A percentile compares a stretch with the other conserved stretches of the same genome.
Conservation (phyloP, 2,329 filamentous ascomycete species). For the Colletotrichum simmondsii region DNA sequence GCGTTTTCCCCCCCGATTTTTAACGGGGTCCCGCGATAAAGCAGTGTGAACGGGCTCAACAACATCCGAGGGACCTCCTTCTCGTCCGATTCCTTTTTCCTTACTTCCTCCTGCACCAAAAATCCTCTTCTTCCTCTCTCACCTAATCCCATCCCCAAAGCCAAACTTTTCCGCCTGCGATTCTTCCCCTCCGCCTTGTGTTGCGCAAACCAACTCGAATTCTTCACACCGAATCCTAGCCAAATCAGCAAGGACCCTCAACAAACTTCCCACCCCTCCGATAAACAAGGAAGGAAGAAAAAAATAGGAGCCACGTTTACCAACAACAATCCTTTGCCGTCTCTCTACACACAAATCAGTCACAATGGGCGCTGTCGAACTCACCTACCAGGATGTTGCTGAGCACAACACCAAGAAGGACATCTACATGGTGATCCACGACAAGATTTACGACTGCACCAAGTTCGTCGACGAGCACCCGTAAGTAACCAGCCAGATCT, state of each 20-base stretch:
- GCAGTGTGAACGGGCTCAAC: conserved; percentile 31
- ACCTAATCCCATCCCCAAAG: conserved; percentile 18
- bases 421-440: conserved; percentile 89
- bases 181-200: not conserved
- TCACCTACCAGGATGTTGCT: conserved; percentile 84
- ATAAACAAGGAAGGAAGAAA: not conserved
- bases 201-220: not conserved
- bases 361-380: conserved; percentile 53
- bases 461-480: conserved; percentile 98
- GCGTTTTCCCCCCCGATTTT: conserved; percentile 26
- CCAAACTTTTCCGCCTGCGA: not conserved
- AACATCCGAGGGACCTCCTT: conserved; percentile 27
- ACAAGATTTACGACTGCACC: conserved; percentile 92
- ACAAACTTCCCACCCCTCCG: conserved; percentile 5
- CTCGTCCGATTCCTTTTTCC: conserved; percentile 16
- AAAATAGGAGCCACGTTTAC: conserved; percentile 28
- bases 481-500: conserved; percentile 52
- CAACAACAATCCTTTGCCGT: conserved; percentile 1
- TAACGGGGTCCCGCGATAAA: conserved; percentile 24
- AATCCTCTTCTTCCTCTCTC: not conserved
- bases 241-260: not conserved
- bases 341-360: conserved; percentile 22
- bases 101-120: conserved; percentile 2
- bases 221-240: not conserved
- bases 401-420: conserved; percentile 95